Evolutionary conservation across 352 stramenopile species (phyloP).

Genomic region (Thraustotheca clavata): DNA sequence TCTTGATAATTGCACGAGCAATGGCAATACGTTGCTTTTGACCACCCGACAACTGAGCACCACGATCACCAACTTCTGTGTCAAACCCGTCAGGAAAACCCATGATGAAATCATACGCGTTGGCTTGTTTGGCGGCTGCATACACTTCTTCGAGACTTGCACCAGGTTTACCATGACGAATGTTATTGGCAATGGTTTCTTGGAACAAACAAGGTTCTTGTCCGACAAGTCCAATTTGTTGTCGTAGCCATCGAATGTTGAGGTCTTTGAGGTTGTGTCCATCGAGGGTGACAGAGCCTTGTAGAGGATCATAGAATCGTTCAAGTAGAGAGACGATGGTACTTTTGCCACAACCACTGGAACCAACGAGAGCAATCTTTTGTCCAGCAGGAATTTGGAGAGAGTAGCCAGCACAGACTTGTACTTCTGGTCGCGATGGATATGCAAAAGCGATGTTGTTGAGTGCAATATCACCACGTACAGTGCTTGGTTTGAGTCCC

Average conservation of each 20-base stretch:
- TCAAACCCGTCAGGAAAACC: slow-evolving; percentile 73
- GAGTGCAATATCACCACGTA: slow-evolving; percentile 33
- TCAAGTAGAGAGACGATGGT: slow-evolving; percentile 33
- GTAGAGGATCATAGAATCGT: slow-evolving; percentile 34
- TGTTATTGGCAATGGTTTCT: slow-evolving; percentile 37
- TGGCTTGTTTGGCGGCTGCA: slow-evolving; percentile 66
- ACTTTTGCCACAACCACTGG: slow-evolving; percentile 32
- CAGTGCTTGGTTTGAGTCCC: slow-evolving; percentile 1
- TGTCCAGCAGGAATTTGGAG: slow-evolving; percentile 29
- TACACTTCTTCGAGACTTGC: slow-evolving; percentile 66
- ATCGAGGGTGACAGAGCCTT: slow-evolving; percentile 29
- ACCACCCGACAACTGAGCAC: slow-evolving; percentile 78
- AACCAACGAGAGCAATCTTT: slow-evolving; percentile 33
- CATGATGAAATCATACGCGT: slow-evolving; percentile 86
- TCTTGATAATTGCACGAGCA: slow-evolving; percentile 80
- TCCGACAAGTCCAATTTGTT: slow-evolving; percentile 29
- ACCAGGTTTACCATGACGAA: slow-evolving; percentile 44
- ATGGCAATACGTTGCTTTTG: slow-evolving; percentile 93
- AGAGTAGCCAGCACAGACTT: slow-evolving; percentile 28
- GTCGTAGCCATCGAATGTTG: slow-evolving; percentile 32
- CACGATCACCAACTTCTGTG: slow-evolving; percentile 84
- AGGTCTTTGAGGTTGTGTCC: slow-evolving; percentile 28
- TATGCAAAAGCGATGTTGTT: slow-evolving; percentile 38
- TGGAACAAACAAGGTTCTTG: slow-evolving; percentile 65
- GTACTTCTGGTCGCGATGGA: slow-evolving; percentile 26